phyloP scores from a whole-genome alignment of 352 stramenopile species.

The Elongisporangium undulatum region DNA sequence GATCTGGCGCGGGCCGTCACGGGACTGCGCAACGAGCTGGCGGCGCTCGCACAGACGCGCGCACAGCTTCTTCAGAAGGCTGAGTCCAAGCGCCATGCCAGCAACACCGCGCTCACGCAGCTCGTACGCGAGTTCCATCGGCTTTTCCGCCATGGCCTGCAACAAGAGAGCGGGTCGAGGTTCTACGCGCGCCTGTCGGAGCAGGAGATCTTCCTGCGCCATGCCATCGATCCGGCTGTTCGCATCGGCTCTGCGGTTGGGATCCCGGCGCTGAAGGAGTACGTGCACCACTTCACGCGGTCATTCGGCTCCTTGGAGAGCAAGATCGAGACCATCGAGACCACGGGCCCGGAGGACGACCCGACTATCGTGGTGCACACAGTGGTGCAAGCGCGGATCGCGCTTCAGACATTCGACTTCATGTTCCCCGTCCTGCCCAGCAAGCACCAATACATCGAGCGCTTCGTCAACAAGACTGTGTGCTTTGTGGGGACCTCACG shows the following conservation, averaged over 20 bases:
- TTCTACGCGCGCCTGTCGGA: background rate
- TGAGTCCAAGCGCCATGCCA: background rate
- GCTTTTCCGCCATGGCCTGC: background rate
- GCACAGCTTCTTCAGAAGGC: background rate
- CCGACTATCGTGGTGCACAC: background rate
- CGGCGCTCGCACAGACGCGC: background rate
- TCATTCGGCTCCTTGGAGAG: background rate
- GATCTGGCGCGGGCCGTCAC: background rate
- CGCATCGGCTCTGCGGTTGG: background rate
- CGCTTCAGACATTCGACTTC: background rate
- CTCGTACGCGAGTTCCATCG: background rate
- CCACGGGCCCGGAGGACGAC: background rate
- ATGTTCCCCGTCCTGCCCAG: background rate
- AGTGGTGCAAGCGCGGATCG: background rate
- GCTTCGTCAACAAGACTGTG: background rate
- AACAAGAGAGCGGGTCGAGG: background rate
- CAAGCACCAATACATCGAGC: background rate
- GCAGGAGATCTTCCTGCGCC: background rate
- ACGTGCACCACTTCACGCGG: background rate
- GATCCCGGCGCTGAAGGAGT: background rate
- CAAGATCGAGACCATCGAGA: background rate
- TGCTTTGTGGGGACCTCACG: background rate
- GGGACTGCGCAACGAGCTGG: background rate
- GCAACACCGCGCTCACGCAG: background rate
- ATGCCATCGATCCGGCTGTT: background rate